Percentiles rank a stretch among this genome's conserved stretches.
Evolutionary conservation across 2,329 filamentous ascomycete genomes (phyloP).

Genomic region (Clarireedia sp.): DNA sequence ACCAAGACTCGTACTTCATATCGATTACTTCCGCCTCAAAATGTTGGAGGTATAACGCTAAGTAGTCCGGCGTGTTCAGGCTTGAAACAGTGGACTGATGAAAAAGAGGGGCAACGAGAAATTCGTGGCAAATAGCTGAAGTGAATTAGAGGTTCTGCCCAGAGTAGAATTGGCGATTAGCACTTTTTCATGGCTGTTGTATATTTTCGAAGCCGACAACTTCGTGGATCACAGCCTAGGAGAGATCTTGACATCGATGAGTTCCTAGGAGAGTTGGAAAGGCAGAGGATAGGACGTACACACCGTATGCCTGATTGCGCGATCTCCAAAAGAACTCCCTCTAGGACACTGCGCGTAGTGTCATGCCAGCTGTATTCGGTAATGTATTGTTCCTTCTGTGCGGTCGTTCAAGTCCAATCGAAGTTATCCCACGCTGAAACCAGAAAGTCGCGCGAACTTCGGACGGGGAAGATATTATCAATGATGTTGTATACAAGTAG

Average conservation of each 20-base stretch:
- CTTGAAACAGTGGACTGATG: background rate
- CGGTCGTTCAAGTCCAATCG: constrained; percentile 1
- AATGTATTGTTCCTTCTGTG: background rate
- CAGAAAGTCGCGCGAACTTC: background rate
- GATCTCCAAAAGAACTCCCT: constrained; percentile 2
- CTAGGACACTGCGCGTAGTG: background rate
- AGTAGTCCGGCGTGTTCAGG: background rate
- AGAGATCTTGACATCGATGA: background rate
- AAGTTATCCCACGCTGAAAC: constrained; percentile 9
- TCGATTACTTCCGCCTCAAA: constrained; percentile 8
- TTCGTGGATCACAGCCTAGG: background rate
- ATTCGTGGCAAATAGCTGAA: background rate
- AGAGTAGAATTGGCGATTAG: constrained; percentile 1
- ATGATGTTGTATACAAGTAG: background rate
- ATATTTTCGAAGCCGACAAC: constrained; percentile 1
- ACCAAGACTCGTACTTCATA: constrained; percentile 5
- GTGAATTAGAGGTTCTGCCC: background rate
- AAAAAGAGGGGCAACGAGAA: background rate
- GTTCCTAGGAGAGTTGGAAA: background rate
- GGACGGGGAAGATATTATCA: constrained; percentile 2
- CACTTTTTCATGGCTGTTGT: constrained; percentile 1
- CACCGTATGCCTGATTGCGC: constrained; percentile 7
- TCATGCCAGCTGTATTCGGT: background rate
- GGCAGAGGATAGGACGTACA: constrained; percentile 2
- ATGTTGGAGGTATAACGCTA: constrained; percentile 3